Percentiles rank a stretch among this genome's conserved stretches.
phyloP scores from a whole-genome alignment of 805 yeast species.

The Wickerhamomyces tratensis region DNA sequence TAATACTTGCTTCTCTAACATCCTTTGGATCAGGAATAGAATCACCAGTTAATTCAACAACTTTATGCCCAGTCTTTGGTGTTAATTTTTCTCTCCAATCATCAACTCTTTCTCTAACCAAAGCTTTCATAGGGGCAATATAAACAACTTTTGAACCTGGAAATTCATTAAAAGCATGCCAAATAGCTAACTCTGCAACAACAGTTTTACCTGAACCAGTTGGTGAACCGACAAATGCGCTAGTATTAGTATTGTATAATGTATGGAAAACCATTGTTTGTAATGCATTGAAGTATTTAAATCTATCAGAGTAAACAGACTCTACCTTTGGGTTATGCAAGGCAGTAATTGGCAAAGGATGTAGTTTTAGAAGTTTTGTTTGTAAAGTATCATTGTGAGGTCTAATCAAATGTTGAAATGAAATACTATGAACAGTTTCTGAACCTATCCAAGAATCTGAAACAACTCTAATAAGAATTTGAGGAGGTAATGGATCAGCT shows the following conservation, averaged over 20 bases:
- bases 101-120: slow-evolving; percentile 95
- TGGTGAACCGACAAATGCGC: slow-evolving; percentile 92
- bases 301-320: slow-evolving; percentile 52
- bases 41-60: slow-evolving; percentile 88
- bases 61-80: slow-evolving; percentile 80
- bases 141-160: slow-evolving; percentile 89
- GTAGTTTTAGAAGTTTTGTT: slow-evolving; percentile 68
- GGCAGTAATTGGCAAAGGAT: slow-evolving; percentile 82
- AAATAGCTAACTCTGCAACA: slow-evolving; percentile 92
- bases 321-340: slow-evolving; percentile 62
- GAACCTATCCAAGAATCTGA: slow-evolving; percentile 90
- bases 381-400: slow-evolving; percentile 84
- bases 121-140: slow-evolving; percentile 88
- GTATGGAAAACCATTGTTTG: slow-evolving; percentile 96
- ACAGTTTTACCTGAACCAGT: slow-evolving; percentile 98
- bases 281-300: slow-evolving; percentile 93
- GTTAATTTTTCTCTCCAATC: slow-evolving; percentile 71
- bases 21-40: slow-evolving; percentile 82
- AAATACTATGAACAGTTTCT: slow-evolving; percentile 64
- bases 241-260: slow-evolving; percentile 66
- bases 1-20: slow-evolving; percentile 71
- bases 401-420: slow-evolving; percentile 82
- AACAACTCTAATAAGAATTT: slow-evolving; percentile 65
- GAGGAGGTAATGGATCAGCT: slow-evolving; percentile 84
- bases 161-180: slow-evolving; percentile 85